Evolutionary conservation across 495 filamentous ascomycete genomes (phyloP).

Genomic region (Recurvomyces mirabilis): DNA sequence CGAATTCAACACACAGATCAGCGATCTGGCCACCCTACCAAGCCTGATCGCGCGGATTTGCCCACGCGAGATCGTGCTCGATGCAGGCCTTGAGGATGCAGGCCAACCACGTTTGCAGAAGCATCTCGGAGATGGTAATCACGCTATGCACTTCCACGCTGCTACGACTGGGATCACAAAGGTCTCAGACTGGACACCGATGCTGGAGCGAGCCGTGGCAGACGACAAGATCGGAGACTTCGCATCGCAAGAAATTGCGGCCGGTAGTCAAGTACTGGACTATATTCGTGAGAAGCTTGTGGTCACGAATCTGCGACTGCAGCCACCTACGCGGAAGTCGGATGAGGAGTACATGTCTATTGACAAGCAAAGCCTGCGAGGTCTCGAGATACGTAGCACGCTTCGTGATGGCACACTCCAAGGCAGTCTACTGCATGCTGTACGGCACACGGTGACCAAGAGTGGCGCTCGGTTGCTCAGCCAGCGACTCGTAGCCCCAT

Average conservation of each 20-base stretch:
- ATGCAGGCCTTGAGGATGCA: conserved; percentile 27
- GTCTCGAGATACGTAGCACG: conserved; percentile 78
- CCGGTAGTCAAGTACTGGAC: conserved; percentile 63
- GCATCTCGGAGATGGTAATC: conserved; percentile 25
- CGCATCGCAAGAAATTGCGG: conserved; percentile 44
- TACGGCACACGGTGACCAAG: conserved; percentile 82
- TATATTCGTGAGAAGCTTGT: conserved; percentile 74
- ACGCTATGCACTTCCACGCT: conserved; percentile 41
- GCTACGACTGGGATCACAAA: conserved; percentile 17
- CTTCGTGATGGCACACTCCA: conserved; percentile 60
- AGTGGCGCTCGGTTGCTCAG: conserved; percentile 75
- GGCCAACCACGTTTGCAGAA: conserved; percentile 4
- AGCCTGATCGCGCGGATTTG: conserved; percentile 72
- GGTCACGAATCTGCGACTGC: conserved; percentile 70
- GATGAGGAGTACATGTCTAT: conserved; percentile 72
- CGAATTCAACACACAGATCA: conserved; percentile 79
- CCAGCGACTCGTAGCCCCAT: conserved; percentile 74
- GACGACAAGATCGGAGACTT: conserved; percentile 34
- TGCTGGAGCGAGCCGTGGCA: conserved; percentile 58
- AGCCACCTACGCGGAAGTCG: conserved; percentile 64
- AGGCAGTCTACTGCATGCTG: conserved; percentile 77
- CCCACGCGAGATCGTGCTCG: conserved; percentile 75
- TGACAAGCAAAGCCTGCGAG: conserved; percentile 80
- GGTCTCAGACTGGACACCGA: conserved; percentile 56
- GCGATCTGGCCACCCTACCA: conserved; percentile 56